These are phyloP conservation scores for Penicillium nucicola DNA, from an alignment of 495 filamentous ascomycete genomes.

Conservation along the genomic window DNA sequence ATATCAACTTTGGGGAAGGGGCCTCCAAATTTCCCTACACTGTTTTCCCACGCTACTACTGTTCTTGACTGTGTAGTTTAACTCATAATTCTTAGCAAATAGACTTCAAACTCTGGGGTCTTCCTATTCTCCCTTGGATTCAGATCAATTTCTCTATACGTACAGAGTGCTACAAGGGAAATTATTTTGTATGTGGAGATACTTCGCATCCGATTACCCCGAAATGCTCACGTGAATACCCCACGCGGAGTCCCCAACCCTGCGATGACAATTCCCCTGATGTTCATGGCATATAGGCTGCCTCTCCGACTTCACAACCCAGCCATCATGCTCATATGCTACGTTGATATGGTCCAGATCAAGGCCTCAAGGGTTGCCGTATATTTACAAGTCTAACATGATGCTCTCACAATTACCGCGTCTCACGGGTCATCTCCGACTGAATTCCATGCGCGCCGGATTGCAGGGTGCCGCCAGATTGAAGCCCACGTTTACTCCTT, in stretches of 20 bases:
- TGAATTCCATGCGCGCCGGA: not conserved
- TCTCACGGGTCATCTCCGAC: not conserved
- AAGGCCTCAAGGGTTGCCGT: slow-evolving; percentile 13
- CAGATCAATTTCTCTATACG: not conserved
- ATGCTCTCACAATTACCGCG: slow-evolving; percentile 11
- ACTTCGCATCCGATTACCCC: slow-evolving; percentile 10
- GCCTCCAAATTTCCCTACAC: too few species aligned
- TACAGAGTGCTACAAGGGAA: too few species aligned
- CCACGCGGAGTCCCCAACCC: slow-evolving; percentile 8
- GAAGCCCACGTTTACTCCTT: slow-evolving; percentile 1
- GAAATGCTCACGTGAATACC: slow-evolving; percentile 22
- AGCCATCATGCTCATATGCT: slow-evolving; percentile 15
- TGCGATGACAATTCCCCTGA: not conserved
- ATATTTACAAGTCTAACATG: slow-evolving; percentile 11
- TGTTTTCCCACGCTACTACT: too few species aligned
- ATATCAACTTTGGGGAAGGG: too few species aligned
- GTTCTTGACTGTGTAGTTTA: too few species aligned
- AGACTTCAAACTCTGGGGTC: too few species aligned
- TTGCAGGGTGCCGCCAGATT: not conserved
- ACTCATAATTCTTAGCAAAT: too few species aligned
- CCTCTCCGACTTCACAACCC: not conserved
- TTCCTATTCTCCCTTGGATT: not conserved
- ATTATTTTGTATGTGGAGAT: not conserved
- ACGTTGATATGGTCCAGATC: slow-evolving; percentile 9
- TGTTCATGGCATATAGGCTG: slow-evolving; percentile 3